Conservation (phyloP, 192 early-diverging fungal species). For the Mortierella alpina region DNA sequence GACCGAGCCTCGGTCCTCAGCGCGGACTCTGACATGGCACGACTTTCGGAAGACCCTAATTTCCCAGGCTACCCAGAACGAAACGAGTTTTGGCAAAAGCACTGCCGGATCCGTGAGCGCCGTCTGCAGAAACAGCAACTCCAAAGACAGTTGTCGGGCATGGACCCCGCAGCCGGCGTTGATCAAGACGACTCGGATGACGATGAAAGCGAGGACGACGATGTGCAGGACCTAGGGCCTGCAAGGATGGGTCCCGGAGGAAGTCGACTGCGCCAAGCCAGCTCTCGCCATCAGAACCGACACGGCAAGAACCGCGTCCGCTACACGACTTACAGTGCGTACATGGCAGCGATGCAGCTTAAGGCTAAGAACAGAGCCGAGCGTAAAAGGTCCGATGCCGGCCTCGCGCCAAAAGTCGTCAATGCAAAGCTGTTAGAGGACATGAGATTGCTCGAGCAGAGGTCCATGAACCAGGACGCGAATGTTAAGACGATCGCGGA, state of each 20-base stretch:
- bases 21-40: conserved; percentile 23
- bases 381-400: conserved; percentile 1
- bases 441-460: conserved; percentile 7
- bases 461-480: conserved; percentile 1
- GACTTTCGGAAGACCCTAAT: conserved; percentile 15
- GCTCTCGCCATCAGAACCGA: neutral
- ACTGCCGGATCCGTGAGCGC: conserved; percentile 43
- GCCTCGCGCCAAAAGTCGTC: neutral
- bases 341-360: conserved; percentile 37
- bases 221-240: neutral
- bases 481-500: conserved; percentile 7
- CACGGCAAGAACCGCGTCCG: conserved; percentile 12
- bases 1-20: conserved; percentile 34
- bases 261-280: conserved; percentile 1
- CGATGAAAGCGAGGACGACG: neutral
- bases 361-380: conserved; percentile 22
- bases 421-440: conserved; percentile 3
- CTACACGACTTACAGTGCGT: conserved; percentile 37
- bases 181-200: neutral
- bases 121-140: conserved; percentile 19
- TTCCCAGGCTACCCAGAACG: conserved; percentile 46
- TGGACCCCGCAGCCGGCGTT: neutral
- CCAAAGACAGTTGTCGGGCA: neutral
- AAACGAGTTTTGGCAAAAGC: conserved; percentile 45
- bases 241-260: neutral